Base-by-base conservation (phyloP, 495 filamentous ascomycete species). In the Neurospora sp. region DNA sequence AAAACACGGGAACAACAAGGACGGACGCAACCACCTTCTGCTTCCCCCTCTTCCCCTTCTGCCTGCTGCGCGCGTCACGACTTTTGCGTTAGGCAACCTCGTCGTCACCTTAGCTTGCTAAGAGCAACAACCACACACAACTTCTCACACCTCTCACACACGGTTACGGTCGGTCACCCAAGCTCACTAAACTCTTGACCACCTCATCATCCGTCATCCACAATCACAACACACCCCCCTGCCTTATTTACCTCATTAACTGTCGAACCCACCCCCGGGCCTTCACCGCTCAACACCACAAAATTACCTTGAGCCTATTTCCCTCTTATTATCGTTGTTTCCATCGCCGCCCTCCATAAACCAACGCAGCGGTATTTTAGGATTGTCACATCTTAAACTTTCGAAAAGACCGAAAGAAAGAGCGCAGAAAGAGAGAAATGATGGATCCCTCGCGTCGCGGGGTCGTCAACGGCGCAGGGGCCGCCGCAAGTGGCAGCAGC, bases 381-480 rank as follows among this genome's bases (percentile, higher is more conserved):
- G 7, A 18, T 31, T 35, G 2, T 35, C 27, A 9, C 12, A 35
- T 35, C 6, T 61, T 1, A 6, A 35, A 18, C 14, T 18, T 4
- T 14, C 2, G 12, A 35, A 35, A 31, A 7, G 1, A 2, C 22
- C 5, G 12, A 61, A 35, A 61, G 27, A 18, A 61, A 61, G 22
- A 61, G 27, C 53, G 53, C 53, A 61, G 53, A 61, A 65, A n/a
- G 14, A 35, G 42, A 68, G 22, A 42, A 10, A 68, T 42, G 41
- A 77, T 77, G 76, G 75, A 73, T 22, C 65, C 76, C 18, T 65
- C 75, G 27, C 70, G 70, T 44, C 69, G 72, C 71, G 72, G 68
- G n/a, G 39, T 61, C 27, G 53, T 61, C 53, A 61, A 61, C 14
- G 53, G 53, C 27, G 53, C 53, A 61, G 53, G 53, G 53, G 53